Percentiles rank a stretch among this genome's conserved stretches.
phyloP scores from a whole-genome alignment of 2,329 filamentous ascomycete species.

The Dothideomycetes sp. region DNA sequence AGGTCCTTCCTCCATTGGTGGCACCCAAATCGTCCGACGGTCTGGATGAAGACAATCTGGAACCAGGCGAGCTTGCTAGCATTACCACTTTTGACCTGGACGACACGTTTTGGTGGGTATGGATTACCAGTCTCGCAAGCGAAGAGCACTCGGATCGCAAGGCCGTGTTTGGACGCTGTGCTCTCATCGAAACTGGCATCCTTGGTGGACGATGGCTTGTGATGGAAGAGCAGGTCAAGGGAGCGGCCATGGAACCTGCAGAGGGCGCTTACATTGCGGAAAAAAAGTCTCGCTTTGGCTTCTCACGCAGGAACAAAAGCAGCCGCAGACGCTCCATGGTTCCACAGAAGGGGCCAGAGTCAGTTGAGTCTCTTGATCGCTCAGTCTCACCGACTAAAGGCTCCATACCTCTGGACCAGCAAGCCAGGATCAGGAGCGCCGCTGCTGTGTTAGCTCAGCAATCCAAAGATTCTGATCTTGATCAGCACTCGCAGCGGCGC shows the following conservation, averaged over 20 bases:
- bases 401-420: constrained; percentile 80
- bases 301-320: constrained; percentile 57
- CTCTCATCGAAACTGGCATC: constrained; percentile 81
- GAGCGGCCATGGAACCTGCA: constrained; percentile 73
- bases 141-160: constrained; percentile 83
- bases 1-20: constrained; percentile 75
- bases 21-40: constrained; percentile 55
- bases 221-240: constrained; percentile 92
- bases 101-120: constrained; percentile 99
- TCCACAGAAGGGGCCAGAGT: not conserved
- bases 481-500: constrained; percentile 42
- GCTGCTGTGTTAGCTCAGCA: constrained; percentile 71
- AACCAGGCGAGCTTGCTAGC: constrained; percentile 89
- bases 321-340: constrained; percentile 57
- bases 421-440: constrained; percentile 85
- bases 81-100: constrained; percentile 79
- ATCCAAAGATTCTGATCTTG: constrained; percentile 45
- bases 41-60: constrained; percentile 60
- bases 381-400: constrained; percentile 58
- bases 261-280: constrained; percentile 84
- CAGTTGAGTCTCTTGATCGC: not conserved
- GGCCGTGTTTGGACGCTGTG: constrained; percentile 85
- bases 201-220: constrained; percentile 77
- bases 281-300: constrained; percentile 91
- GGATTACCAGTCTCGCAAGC: constrained; percentile 90